Base-by-base conservation (phyloP, 1,139 yeast genomes). In the Pichia sp. region DNA sequence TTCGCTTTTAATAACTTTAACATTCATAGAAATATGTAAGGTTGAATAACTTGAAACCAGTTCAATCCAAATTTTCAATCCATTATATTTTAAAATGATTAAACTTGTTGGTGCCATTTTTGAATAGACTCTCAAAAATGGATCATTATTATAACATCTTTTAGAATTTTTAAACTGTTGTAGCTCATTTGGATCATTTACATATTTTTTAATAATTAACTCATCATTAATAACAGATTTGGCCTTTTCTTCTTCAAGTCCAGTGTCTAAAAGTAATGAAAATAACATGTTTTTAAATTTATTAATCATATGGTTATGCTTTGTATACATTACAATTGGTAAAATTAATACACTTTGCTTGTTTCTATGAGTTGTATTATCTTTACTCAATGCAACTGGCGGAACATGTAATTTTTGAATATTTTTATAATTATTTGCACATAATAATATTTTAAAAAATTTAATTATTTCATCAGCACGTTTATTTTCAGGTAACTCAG, bases 291-390 rank as follows among this genome's bases (percentile, higher is more conserved):
- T 65, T 12, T 64, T 53, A 49, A 80, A 64, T 33, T 73, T 66
- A 34, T 64, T 61, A 33, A 80, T 60, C 39, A 74, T 68, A 42
- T 71, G 64, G 52, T 80, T 80, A 56, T 85, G 94, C 46, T 79
- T 75, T 46, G 81, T 72, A 53, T 80, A 82, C 3, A 89, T 87
- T 29, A 85, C 68, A 34, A 85, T 62, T 1, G 95, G 92, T 40
- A 86, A 65, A 4, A 61, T 69, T 45, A 78, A 63, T 2, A 80
- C 75, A 42, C 47, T 50, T 69, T 77, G 35, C 71, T 68, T 46
- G 7, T 37, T 43, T 39, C 40, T 48, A 6, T 30, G 36, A n/a
- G 30, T 28, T 12, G 6, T 30, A 12, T 26, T n/a, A 5, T 51
- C 54, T 40, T 49, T 52, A 34, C 54, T 49, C 51, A 55, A 64